Evolutionary conservation across 2,329 filamentous ascomycete genomes (phyloP).

Genomic region (Alternaria burnsii): DNA sequence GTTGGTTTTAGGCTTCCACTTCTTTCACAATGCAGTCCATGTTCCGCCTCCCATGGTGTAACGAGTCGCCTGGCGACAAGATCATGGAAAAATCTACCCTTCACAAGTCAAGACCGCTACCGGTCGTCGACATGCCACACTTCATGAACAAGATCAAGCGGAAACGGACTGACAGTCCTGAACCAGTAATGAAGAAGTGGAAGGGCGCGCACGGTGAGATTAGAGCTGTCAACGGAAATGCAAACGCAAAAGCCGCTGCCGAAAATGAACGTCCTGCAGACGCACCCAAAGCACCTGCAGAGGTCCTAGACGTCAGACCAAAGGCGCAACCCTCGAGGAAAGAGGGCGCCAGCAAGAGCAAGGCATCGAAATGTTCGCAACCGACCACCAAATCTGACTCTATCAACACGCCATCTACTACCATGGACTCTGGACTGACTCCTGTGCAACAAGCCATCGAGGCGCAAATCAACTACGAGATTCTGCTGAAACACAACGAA

Average conservation of each 20-base stretch:
- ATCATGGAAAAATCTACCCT: conserved; percentile 54
- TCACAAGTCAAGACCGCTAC: conserved; percentile 54
- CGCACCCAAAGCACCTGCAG: conserved; percentile 26
- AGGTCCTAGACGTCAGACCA: conserved; percentile 35
- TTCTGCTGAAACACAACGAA: conserved; percentile 93
- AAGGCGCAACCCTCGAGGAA: conserved; percentile 42
- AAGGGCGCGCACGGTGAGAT: conserved; percentile 47
- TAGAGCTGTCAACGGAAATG: conserved; percentile 27
- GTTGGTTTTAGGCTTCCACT: conserved; percentile 48
- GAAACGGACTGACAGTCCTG: conserved; percentile 63
- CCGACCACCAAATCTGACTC: conserved; percentile 33
- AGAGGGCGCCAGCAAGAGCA: conserved; percentile 44
- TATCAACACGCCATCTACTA: conserved; percentile 30
- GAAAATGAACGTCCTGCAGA: conserved; percentile 27
- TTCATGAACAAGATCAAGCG: conserved; percentile 65
- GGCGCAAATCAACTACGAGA: conserved; percentile 88
- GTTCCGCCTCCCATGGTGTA: conserved; percentile 61
- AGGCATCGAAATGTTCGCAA: conserved; percentile 34
- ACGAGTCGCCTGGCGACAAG: conserved; percentile 53
- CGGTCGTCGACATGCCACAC: conserved; percentile 56
- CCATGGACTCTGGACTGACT: conserved; percentile 50
- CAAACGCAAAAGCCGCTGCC: conserved; percentile 23
- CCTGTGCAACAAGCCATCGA: conserved; percentile 77
- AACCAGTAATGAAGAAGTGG: conserved; percentile 53
- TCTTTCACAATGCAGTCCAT: conserved; percentile 59